These are phyloP conservation scores for Mallotus repandus DNA, from an alignment of 441 rosid species.

Conservation along the genomic window DNA sequence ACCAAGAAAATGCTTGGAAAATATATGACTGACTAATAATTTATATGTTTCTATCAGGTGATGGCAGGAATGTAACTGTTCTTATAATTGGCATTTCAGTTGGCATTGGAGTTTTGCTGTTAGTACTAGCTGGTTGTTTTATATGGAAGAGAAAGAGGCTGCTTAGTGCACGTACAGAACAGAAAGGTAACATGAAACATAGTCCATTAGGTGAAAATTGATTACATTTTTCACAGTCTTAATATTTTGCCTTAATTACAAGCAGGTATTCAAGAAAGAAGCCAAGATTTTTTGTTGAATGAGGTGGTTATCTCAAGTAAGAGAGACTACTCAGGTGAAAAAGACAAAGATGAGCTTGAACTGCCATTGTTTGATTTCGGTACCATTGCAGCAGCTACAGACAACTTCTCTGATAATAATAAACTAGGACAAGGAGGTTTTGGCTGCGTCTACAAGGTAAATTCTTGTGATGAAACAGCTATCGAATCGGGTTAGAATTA, in stretches of 20 bases:
- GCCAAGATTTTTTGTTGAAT: constrained; percentile 58
- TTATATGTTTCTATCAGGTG: constrained; percentile 36
- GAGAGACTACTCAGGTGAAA: constrained; percentile 51
- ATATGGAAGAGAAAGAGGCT: constrained; percentile 43
- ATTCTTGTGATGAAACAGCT: neutral
- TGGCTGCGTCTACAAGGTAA: constrained; percentile 78
- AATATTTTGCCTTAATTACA: neutral
- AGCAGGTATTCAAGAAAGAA: constrained; percentile 38
- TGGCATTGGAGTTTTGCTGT: constrained; percentile 44
- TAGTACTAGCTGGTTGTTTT: constrained; percentile 37
- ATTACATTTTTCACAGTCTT: neutral
- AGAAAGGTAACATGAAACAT: constrained; percentile 32
- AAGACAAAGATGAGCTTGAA: constrained; percentile 53
- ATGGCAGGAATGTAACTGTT: constrained; percentile 25
- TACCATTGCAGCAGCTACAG: constrained; percentile 48
- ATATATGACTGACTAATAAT: neutral
- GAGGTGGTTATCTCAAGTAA: constrained; percentile 58
- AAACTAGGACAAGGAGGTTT: constrained; percentile 82
- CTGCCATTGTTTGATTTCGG: constrained; percentile 60
- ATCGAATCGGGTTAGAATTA: too few relatives aligned
- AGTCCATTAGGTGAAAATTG: neutral
- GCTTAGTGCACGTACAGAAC: constrained; percentile 23
- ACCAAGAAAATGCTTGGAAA: neutral
- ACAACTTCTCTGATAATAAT: constrained; percentile 48
- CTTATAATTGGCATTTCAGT: constrained; percentile 47